Evolutionary conservation across 345 rosid species (phyloP).

Genomic region (Jatropha curcas): DNA sequence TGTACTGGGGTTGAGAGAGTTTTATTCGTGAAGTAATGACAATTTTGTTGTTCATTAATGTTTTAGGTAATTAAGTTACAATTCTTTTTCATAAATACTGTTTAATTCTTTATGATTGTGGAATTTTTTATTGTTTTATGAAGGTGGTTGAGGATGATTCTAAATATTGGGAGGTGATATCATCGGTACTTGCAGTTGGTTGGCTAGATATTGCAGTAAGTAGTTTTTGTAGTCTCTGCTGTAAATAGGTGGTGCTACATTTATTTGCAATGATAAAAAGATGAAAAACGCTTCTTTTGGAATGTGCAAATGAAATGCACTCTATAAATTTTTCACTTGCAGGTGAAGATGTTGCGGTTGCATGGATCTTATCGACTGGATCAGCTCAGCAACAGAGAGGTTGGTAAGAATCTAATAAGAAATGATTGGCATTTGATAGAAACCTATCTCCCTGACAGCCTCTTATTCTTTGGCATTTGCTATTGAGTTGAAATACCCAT

Average conservation of each 20-base stretch:
- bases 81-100: background rate
- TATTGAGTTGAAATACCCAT: background rate
- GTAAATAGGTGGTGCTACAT: background rate
- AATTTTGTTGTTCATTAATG: background rate
- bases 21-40: too few species aligned
- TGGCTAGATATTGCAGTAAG: constrained; percentile 91
- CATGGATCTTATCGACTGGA: constrained; percentile 93
- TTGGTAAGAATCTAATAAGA: constrained; percentile 32
- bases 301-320: background rate
- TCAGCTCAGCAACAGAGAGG: constrained; percentile 89
- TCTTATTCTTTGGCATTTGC: background rate
- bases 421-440: background rate
- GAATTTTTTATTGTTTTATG: constrained; percentile 1
- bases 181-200: constrained; percentile 83
- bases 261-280: background rate
- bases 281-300: background rate
- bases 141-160: constrained; percentile 81
- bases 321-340: constrained; percentile 25
- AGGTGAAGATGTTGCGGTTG: constrained; percentile 84
- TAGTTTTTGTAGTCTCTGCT: constrained; percentile 5
- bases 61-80: background rate
- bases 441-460: background rate
- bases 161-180: constrained; percentile 80
- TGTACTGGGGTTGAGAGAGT: background rate
- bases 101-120: background rate